A percentile compares a stretch with the other conserved stretches of the same genome.
phyloP scores from a whole-genome alignment of 805 yeast genomes.

The Saturnispora serradocipensis region DNA sequence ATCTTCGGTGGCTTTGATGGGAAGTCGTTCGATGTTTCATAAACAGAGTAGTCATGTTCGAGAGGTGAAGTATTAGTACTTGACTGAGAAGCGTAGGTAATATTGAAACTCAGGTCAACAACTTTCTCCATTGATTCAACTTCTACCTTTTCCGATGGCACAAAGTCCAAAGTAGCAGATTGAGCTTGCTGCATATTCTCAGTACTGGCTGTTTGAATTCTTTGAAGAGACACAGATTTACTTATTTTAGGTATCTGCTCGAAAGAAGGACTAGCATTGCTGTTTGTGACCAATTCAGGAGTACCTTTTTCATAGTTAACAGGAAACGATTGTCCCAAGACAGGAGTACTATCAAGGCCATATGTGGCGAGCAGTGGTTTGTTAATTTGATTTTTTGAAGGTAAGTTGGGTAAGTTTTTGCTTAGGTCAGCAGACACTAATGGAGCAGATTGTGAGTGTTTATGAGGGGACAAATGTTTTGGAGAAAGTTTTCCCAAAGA shows the following conservation, averaged over 20 bases:
- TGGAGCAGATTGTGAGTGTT: conserved; percentile 9
- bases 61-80: neutral
- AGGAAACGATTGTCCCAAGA: conserved; percentile 3
- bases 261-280: conserved; percentile 4
- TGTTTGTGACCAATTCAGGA: neutral
- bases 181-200: conserved; percentile 10
- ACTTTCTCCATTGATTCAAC: conserved; percentile 3
- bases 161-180: conserved; percentile 9
- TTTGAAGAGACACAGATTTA: conserved; percentile 4
- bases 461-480: conserved; percentile 7
- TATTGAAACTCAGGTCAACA: neutral
- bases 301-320: neutral
- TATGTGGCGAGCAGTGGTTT: conserved; percentile 15
- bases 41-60: neutral
- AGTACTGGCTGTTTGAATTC: conserved; percentile 6
- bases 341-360: conserved; percentile 16
- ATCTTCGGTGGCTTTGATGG: conserved; percentile 4
- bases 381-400: conserved; percentile 1
- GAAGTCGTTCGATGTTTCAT: neutral
- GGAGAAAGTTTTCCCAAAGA: conserved; percentile 2
- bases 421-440: conserved; percentile 1
- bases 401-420: conserved; percentile 4
- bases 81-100: neutral
- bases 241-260: conserved; percentile 3
- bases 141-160: conserved; percentile 5